A percentile compares a stretch with the other conserved stretches of the same genome.
Conservation (phyloP, 805 yeast species). For the Lipomyces oligophaga region DNA sequence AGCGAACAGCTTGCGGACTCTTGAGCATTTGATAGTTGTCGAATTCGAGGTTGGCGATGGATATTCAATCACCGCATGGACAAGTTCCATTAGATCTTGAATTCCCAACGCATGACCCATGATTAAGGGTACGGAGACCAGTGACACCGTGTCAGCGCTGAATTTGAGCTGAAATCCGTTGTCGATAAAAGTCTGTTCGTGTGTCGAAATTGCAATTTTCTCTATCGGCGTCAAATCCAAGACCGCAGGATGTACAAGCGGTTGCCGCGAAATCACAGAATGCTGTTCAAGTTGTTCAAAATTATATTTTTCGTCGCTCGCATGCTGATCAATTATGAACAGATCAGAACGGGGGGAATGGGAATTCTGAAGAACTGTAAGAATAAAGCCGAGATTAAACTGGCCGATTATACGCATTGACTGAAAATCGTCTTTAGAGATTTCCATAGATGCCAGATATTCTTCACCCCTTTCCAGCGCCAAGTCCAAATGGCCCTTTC, state of each 20-base stretch:
- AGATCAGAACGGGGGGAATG: slow-evolving; percentile 55
- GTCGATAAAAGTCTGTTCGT: slow-evolving; percentile 51
- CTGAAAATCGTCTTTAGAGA: slow-evolving; percentile 67
- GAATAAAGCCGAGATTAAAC: slow-evolving; percentile 91
- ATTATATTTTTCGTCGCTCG: slow-evolving; percentile 92
- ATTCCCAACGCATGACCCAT: slow-evolving; percentile 62
- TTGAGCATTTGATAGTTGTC: slow-evolving; percentile 59
- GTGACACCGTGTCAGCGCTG: slow-evolving; percentile 48
- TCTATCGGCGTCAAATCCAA: slow-evolving; percentile 74
- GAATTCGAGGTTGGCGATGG: too few relatives aligned
- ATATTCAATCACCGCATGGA: slow-evolving; percentile 59
- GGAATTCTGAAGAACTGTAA: slow-evolving; percentile 44
- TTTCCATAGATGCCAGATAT: slow-evolving; percentile 52
- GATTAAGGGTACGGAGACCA: slow-evolving; percentile 69
- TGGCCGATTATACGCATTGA: slow-evolving; percentile 85
- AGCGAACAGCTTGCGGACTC: slow-evolving; percentile 80
- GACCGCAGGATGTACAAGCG: slow-evolving; percentile 54
- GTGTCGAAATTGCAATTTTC: slow-evolving; percentile 64
- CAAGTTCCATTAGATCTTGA: slow-evolving; percentile 69
- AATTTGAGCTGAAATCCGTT: slow-evolving; percentile 73
- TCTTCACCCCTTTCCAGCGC: slow-evolving; percentile 52
- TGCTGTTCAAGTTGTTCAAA: slow-evolving; percentile 65
- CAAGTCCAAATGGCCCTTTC: neutral
- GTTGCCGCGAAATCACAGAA: slow-evolving; percentile 63
- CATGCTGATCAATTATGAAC: slow-evolving; percentile 94